A percentile compares a stretch with the other conserved stretches of the same genome.
Evolutionary conservation across 75 land plant species (phyloP).

Genomic region (Larix kaempferi): DNA sequence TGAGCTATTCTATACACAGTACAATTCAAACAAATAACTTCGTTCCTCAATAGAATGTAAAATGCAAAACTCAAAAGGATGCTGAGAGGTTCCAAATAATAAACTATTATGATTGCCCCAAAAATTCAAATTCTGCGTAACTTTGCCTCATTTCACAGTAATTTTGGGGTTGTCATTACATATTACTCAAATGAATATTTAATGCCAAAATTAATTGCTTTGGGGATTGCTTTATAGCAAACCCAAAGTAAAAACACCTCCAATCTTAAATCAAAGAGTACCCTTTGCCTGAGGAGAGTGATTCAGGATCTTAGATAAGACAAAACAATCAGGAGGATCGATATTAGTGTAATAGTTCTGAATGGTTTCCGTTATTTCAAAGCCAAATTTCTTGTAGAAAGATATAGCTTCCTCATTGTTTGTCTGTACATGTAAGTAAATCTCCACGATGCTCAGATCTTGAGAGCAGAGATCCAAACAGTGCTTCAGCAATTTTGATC

Average conservation of each 20-base stretch:
- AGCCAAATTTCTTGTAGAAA: slow-evolving; percentile 91
- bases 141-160: slow-evolving; percentile 1
- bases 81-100: neutral
- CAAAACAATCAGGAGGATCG: slow-evolving; percentile 90
- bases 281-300: slow-evolving; percentile 13
- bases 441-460: slow-evolving; percentile 63
- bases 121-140: neutral
- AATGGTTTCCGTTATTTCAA: slow-evolving; percentile 88
- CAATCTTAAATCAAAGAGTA: neutral
- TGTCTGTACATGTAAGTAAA: slow-evolving; percentile 95
- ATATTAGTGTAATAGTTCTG: slow-evolving; percentile 85
- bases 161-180: neutral
- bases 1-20: neutral
- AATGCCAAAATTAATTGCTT: slow-evolving; percentile 3
- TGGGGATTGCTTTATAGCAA: neutral
- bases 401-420: slow-evolving; percentile 92
- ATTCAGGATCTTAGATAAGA: slow-evolving; percentile 56
- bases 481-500: slow-evolving; percentile 76
- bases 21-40: neutral
- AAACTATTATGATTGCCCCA: neutral
- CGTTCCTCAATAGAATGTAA: neutral
- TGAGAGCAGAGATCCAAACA: slow-evolving; percentile 70
- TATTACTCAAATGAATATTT: neutral
- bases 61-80: neutral
- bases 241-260: neutral